A percentile compares a stretch with the other conserved stretches of the same genome.
phyloP scores from a whole-genome alignment of 805 yeast genomes.

The Lipomyces yamadae region DNA sequence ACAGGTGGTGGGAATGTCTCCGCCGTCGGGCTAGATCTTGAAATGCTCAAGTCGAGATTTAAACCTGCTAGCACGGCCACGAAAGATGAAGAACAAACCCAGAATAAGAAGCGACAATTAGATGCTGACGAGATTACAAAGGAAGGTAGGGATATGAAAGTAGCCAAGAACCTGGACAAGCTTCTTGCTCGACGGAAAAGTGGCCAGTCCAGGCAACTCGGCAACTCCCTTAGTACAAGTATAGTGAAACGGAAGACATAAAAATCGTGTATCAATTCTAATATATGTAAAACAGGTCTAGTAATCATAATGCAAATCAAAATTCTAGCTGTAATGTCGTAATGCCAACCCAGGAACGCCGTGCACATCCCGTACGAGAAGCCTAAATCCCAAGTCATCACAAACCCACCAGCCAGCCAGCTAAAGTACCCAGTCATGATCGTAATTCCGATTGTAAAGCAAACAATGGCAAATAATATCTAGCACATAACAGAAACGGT shows the following conservation, averaged over 20 bases:
- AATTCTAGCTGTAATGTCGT: not conserved
- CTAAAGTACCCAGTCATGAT: not conserved
- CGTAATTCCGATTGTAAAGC: not conserved
- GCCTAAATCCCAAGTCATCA: not conserved
- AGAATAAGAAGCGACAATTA: conserved; percentile 5
- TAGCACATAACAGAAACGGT: not conserved
- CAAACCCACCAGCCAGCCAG: not conserved
- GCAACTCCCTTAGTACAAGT: not conserved
- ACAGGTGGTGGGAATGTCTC: not conserved
- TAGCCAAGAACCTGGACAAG: not conserved
- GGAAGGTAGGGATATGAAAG: not conserved
- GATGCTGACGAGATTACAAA: not conserved
- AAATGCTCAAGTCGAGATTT: not conserved
- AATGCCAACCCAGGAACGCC: not conserved
- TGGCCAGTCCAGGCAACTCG: not conserved
- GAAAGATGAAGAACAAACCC: not conserved
- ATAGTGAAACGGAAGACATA: not conserved
- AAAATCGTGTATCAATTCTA: not conserved
- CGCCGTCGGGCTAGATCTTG: not conserved
- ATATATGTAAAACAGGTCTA: not conserved
- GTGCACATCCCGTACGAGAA: not conserved
- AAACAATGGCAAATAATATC: not conserved
- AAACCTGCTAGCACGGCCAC: not conserved
- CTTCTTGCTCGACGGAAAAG: not conserved
- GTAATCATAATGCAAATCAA: not conserved